Evolutionary conservation across 495 filamentous ascomycete species (phyloP).

Genomic region (Tuber indicum): DNA sequence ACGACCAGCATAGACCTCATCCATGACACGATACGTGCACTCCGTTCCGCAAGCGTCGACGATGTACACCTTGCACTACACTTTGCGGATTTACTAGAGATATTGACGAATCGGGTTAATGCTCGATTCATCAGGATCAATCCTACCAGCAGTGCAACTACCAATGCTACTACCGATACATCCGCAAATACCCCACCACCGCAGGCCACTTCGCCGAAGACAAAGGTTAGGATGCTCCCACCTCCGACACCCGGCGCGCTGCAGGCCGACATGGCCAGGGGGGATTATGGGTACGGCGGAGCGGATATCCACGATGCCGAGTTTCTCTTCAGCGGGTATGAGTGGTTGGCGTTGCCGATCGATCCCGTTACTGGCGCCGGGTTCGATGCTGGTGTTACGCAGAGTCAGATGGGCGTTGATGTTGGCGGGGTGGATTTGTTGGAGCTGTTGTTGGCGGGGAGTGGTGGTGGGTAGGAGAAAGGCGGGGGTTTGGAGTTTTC

Average conservation of each 20-base stretch:
- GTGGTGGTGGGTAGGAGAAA: not conserved
- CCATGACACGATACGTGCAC: conserved; percentile 68
- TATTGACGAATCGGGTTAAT: conserved; percentile 65
- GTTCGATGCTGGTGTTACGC: conserved; percentile 32
- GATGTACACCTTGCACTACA: conserved; percentile 92
- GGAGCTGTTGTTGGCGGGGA: conserved; percentile 31
- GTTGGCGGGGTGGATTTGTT: conserved; percentile 35
- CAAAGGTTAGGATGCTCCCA: conserved; percentile 21
- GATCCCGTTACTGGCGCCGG: conserved; percentile 37
- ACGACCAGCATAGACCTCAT: conserved; percentile 72
- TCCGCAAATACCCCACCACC: not conserved
- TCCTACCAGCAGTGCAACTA: conserved; percentile 18
- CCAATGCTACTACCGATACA: conserved; percentile 6
- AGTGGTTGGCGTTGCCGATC: conserved; percentile 40
- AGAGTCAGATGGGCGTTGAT: conserved; percentile 37
- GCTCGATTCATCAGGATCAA: conserved; percentile 57
- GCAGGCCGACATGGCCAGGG: not conserved
- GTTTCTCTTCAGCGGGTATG: conserved; percentile 28
- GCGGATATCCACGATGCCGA: conserved; percentile 25
- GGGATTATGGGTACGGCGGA: conserved; percentile 11
- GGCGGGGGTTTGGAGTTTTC: not conserved
- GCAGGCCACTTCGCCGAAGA: not conserved
- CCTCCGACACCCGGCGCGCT: conserved; percentile 15
- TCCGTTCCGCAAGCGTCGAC: conserved; percentile 82
- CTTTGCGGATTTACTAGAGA: conserved; percentile 86